These are phyloP conservation scores for Colletotrichum magnum DNA, from an alignment of 2,329 filamentous ascomycete species.

Conservation along the genomic window DNA sequence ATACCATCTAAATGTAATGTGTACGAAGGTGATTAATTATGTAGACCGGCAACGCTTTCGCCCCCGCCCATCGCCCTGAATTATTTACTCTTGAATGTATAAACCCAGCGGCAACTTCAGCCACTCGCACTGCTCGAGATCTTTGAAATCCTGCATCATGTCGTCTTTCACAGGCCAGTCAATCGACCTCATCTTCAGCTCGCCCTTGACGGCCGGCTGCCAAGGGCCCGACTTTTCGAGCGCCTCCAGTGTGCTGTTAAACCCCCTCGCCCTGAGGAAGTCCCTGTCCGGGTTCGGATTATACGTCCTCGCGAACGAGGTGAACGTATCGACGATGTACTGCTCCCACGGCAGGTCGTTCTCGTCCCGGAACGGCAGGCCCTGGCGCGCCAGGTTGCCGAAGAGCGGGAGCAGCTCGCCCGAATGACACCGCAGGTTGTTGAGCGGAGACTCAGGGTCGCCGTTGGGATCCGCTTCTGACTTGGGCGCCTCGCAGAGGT, in stretches of 20 bases:
- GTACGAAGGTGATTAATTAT: constrained; percentile 3
- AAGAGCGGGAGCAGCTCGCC: constrained; percentile 60
- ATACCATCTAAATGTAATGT: neutral
- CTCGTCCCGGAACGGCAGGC: constrained; percentile 54
- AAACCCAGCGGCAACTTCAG: constrained; percentile 56
- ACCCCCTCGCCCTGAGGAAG: constrained; percentile 50
- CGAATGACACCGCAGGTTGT: constrained; percentile 64
- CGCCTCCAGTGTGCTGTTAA: constrained; percentile 49
- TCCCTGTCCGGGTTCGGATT: constrained; percentile 59
- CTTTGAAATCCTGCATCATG: constrained; percentile 54
- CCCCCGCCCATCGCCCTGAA: neutral
- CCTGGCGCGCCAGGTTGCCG: constrained; percentile 53
- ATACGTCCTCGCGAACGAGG: constrained; percentile 58
- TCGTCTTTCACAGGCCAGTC: constrained; percentile 49
- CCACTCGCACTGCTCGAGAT: constrained; percentile 62
- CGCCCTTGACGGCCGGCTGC: constrained; percentile 52
- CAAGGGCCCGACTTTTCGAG: constrained; percentile 54
- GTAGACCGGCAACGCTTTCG: neutral
- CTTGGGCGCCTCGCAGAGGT: constrained; percentile 58
- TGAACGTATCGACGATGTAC: constrained; percentile 57
- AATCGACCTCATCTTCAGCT: constrained; percentile 59
- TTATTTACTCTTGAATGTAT: constrained; percentile 47
- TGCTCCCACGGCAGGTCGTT: constrained; percentile 43
- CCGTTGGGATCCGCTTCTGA: constrained; percentile 52
- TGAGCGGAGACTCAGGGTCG: constrained; percentile 53